These are phyloP conservation scores for Fusarium sp. DNA, from an alignment of 2,329 filamentous ascomycete species.

Conservation along the genomic window DNA sequence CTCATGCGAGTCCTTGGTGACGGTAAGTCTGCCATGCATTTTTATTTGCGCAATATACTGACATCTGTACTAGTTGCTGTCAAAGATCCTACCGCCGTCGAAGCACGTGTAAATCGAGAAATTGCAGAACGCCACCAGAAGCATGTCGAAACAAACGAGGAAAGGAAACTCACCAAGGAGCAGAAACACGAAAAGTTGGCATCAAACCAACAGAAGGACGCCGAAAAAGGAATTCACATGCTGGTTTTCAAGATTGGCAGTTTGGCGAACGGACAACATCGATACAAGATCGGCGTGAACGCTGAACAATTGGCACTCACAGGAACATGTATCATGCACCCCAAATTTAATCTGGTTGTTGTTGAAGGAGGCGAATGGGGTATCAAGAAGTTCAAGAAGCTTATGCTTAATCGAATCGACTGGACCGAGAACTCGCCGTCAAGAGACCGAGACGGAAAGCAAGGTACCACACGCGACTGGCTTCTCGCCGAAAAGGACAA, in stretches of 20 bases:
- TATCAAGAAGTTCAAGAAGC: conserved; percentile 86
- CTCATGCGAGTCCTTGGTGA: conserved; percentile 97
- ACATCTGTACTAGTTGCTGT: conserved; percentile 65
- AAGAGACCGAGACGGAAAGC: conserved; percentile 68
- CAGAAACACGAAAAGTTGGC: conserved; percentile 85
- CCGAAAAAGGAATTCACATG: conserved; percentile 84
- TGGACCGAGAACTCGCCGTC: conserved; percentile 91
- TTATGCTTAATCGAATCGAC: conserved; percentile 93
- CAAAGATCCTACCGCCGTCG: conserved; percentile 96
- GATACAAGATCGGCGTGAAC: conserved; percentile 92
- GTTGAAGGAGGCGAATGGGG: conserved; percentile 91
- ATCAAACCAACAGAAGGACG: conserved; percentile 86
- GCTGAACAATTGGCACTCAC: conserved; percentile 89
- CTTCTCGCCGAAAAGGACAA: conserved; percentile 81
- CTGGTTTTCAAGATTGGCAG: conserved; percentile 90
- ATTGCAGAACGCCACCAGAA: conserved; percentile 86
- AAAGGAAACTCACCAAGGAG: conserved; percentile 89
- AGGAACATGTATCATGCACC: conserved; percentile 91
- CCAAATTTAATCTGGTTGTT: conserved; percentile 87
- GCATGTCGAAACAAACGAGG: conserved; percentile 83
- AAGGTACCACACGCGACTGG: conserved; percentile 76
- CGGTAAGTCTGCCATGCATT: conserved; percentile 56
- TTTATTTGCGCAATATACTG: conserved; percentile 21
- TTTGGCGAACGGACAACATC: conserved; percentile 91
- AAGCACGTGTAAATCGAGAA: conserved; percentile 91